Base-by-base conservation (phyloP, 2,329 filamentous ascomycete genomes). In the Alternaria arbusti region DNA sequence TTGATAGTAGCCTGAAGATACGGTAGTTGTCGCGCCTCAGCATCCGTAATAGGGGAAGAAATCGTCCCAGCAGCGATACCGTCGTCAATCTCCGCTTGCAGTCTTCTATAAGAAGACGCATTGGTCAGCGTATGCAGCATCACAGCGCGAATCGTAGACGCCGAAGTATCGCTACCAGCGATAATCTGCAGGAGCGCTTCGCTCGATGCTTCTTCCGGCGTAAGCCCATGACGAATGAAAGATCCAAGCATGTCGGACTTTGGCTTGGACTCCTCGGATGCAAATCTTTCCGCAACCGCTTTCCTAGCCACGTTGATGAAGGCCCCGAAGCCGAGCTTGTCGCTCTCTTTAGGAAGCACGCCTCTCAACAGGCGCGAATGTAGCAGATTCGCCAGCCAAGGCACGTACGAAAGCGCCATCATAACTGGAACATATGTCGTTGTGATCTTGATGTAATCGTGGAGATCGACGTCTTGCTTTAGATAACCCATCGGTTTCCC, bases 141-240 rank as follows among this genome's bases (percentile, higher is more conserved):
- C 0, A 82, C 85, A 23, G 82, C 78, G 9, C 86, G 84, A 15
- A 89, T 81, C 1, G 82, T 82, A 1, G 84, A 85, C 1, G 87
- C 86, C 0, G 86, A 86, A 1, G 85, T 88, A 60, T 88, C 87
- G 1, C 84, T 85, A 8, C 87, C 87, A 5, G 86, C 86, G n/a
- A 86, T 79, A 40, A 84, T 81, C 51, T 84, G 82, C 1, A 82
- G 77, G 5, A 84, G 65, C 0, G 80, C 81, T 63, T 84, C 82
- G 15, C 78, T 79, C 36, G 83, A 81, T 17, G 80, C 73, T 68
- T 84, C 73, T 15, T 76, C 75, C 55, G 81, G 78, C 3, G 72
- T 78, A 6, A 84, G 73, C 69, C 79, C 80, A 59, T 83, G 82
- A 5, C 77, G 77, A 59, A 85, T 81, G 65, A 86, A 86, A 0